These are phyloP conservation scores for Neurospora pannonica DNA, from an alignment of 495 filamentous ascomycete species.

Conservation along the genomic window DNA sequence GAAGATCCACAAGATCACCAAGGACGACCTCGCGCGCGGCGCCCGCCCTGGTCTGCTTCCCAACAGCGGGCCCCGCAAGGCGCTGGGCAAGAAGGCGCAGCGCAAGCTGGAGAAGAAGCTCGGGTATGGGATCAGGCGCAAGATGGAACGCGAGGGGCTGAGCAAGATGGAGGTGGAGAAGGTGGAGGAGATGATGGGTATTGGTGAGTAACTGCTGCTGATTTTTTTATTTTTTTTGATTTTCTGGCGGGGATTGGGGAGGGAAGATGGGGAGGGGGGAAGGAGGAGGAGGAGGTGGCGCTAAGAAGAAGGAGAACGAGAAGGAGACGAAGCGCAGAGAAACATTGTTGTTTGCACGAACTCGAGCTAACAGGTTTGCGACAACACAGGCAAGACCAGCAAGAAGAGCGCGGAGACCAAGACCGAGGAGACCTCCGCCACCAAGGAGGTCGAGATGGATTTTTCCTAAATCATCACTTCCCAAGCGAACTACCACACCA, in stretches of 20 bases:
- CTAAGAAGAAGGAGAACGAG: neutral
- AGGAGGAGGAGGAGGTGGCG: neutral
- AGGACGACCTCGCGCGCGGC: constrained; percentile 26
- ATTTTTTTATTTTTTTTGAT: neutral
- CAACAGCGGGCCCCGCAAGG: constrained; percentile 30
- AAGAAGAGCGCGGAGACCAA: neutral
- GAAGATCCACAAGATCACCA: constrained; percentile 16
- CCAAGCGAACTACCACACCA: neutral
- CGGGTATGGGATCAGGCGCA: constrained; percentile 30
- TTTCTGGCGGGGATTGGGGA: neutral
- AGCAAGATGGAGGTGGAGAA: constrained; percentile 27
- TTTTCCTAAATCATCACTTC: neutral
- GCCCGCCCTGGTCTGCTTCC: constrained; percentile 31
- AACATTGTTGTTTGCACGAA: neutral
- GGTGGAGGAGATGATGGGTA: neutral
- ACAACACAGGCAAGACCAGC: neutral
- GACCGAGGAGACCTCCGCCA: neutral
- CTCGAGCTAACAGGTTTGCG: neutral
- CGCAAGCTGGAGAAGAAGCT: constrained; percentile 35
- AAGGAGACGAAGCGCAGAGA: neutral
- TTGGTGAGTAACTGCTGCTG: constrained; percentile 11
- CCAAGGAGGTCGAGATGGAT: neutral
- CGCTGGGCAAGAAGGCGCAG: constrained; percentile 33
- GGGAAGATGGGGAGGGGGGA: neutral
- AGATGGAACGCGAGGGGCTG: constrained; percentile 30